Evolutionary conservation across 192 early-diverging fungal species (phyloP).

Genomic region (Spizellomyces sp.): DNA sequence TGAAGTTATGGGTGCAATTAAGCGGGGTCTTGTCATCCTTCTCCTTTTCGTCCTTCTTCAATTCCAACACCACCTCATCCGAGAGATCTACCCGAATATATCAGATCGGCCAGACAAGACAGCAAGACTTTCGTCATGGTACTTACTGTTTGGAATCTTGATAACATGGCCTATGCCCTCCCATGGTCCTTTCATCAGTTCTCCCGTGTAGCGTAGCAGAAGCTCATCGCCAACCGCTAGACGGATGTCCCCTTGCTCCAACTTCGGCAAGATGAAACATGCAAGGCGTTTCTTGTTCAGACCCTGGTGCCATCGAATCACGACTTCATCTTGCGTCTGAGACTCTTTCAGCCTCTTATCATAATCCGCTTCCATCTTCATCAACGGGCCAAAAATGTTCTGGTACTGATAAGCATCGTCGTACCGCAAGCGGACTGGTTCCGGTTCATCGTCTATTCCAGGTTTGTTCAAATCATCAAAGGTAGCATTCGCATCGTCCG

Average conservation of each 20-base stretch:
- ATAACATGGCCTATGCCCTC: conserved; percentile 89
- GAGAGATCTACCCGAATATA: conserved; percentile 51
- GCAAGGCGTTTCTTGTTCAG: conserved; percentile 90
- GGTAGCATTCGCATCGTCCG: conserved; percentile 67
- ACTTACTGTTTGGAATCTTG: conserved; percentile 82
- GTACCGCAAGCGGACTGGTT: conserved; percentile 81
- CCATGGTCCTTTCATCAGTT: conserved; percentile 77
- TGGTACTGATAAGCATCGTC: conserved; percentile 98
- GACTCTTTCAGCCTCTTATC: conserved; percentile 84
- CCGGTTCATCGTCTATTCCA: conserved; percentile 82
- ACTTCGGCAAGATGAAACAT: conserved; percentile 90
- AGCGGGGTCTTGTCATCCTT: conserved; percentile 72
- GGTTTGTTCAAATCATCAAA: conserved; percentile 82
- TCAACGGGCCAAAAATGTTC: conserved; percentile 91
- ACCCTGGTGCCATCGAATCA: conserved; percentile 97
- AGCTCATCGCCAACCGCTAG: conserved; percentile 96
- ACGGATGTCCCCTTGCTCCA: conserved; percentile 87
- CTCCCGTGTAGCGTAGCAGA: conserved; percentile 82
- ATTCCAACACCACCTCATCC: conserved; percentile 95
- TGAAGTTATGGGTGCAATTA: conserved; percentile 85
- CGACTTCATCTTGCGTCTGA: conserved; percentile 94
- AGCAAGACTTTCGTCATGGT: conserved; percentile 46
- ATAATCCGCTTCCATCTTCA: conserved; percentile 94
- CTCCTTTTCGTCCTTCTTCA: conserved; percentile 53
- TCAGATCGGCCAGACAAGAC: conserved; percentile 37